Conservation (phyloP, 176 grass and related monocot species). For the Tillandsia fasciculata region DNA sequence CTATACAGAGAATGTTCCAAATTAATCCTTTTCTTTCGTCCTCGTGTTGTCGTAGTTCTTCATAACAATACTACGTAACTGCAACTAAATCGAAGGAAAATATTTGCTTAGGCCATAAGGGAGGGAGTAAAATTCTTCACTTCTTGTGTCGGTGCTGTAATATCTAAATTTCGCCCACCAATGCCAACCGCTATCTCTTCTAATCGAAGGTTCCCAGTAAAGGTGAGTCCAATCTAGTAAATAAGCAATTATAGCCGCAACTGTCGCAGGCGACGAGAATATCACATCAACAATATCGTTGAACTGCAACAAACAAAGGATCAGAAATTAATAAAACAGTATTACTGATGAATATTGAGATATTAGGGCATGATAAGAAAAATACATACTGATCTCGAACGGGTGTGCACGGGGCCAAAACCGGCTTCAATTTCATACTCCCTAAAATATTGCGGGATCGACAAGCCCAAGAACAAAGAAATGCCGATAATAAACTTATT, state of each 20-base stretch:
- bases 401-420: constrained; percentile 66
- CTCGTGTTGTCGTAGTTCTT: not conserved
- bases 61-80: not conserved
- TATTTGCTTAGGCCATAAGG: constrained; percentile 79
- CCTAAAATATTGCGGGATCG: constrained; percentile 74
- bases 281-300: constrained; percentile 90
- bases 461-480: constrained; percentile 75
- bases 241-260: constrained; percentile 77
- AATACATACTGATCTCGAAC: constrained; percentile 38
- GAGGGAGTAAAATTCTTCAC: constrained; percentile 81
- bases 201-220: constrained; percentile 37
- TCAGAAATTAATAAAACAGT: constrained; percentile 7
- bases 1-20: no score
- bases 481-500: constrained; percentile 86
- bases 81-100: constrained; percentile 69
- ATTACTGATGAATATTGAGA: not conserved
- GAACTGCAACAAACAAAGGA: constrained; percentile 44
- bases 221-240: constrained; percentile 56
- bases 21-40: no score
- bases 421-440: constrained; percentile 53
- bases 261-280: constrained; percentile 79
- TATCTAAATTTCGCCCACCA: constrained; percentile 81
- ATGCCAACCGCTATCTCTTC: constrained; percentile 66
- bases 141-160: constrained; percentile 46
- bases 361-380: not conserved